phyloP scores from a whole-genome alignment of 2,329 filamentous ascomycete genomes.

The Colletotrichum liaoningense region DNA sequence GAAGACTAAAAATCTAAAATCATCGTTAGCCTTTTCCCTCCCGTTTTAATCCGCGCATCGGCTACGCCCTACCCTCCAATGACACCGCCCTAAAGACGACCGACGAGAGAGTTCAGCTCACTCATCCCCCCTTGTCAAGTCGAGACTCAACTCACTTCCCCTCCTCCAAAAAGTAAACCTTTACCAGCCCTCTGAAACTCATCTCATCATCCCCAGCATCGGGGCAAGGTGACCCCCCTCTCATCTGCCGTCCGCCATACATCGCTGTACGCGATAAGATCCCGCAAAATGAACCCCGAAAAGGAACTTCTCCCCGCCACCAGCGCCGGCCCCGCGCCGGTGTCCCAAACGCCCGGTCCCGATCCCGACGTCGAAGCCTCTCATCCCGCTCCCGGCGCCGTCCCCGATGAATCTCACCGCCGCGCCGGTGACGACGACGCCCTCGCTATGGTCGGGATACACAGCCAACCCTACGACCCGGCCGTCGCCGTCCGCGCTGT shows the following conservation, averaged over 20 bases:
- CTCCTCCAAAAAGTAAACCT: not conserved
- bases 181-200: not conserved
- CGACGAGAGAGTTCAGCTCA: conserved; percentile 20
- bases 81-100: not conserved
- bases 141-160: no score
- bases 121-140: conserved; percentile 7
- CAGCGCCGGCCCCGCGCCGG: conserved; percentile 5
- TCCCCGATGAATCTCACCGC: conserved; percentile 1
- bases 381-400: not conserved
- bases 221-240: not conserved
- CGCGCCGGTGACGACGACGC: conserved; percentile 57
- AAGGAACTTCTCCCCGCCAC: conserved; percentile 6
- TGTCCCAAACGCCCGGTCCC: not conserved
- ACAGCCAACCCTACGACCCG: conserved; percentile 64
- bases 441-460: conserved; percentile 69
- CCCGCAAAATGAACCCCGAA: conserved; percentile 22
- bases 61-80: not conserved
- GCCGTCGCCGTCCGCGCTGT: conserved; percentile 66
- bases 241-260: no score
- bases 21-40: not conserved
- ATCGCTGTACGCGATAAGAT: not conserved
- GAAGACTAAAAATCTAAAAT: not conserved
- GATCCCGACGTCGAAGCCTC: not conserved
- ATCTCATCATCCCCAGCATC: not conserved
- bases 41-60: not conserved